Evolutionary conservation across 352 stramenopile species (phyloP).

Genomic region (Pelagophyceae sp.): DNA sequence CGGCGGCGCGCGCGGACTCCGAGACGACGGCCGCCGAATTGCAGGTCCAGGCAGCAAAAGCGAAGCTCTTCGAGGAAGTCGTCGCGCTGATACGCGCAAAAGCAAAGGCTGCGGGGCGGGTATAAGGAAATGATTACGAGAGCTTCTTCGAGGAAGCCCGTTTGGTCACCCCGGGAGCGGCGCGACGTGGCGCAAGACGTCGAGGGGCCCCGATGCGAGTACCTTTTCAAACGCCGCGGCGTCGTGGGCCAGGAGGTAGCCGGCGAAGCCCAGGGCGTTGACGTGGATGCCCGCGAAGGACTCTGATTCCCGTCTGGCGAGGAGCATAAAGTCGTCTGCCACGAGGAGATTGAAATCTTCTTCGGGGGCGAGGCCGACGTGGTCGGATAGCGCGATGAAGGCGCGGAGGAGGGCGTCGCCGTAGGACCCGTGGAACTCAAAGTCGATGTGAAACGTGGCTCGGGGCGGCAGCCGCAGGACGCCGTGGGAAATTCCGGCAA

Average conservation of each 20-base stretch:
- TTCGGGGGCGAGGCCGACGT: not conserved
- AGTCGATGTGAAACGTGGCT: conserved; percentile 7
- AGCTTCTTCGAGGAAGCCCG: no score
- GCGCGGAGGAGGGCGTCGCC: not conserved
- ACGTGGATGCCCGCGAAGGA: not conserved
- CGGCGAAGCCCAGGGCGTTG: conserved; percentile 2
- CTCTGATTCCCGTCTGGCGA: not conserved
- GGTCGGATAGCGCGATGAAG: not conserved
- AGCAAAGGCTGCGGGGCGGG: no score
- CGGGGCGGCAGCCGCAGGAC: not conserved
- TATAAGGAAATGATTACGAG: no score
- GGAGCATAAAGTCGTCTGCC: not conserved
- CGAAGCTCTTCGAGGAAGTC: no score
- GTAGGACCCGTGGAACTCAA: not conserved
- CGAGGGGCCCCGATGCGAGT: not conserved
- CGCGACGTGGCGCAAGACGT: not conserved
- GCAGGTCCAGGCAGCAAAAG: no score
- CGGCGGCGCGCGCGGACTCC: no score
- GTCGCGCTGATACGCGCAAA: no score
- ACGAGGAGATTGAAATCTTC: not conserved
- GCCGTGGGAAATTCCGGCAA: conserved; percentile 2
- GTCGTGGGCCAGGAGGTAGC: not conserved
- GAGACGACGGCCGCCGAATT: no score
- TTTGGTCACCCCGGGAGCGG: no score
- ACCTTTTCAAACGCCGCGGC: not conserved